Conservation (phyloP, 2,329 filamentous ascomycete species). For the Paecilomyces dactylethromorphus region DNA sequence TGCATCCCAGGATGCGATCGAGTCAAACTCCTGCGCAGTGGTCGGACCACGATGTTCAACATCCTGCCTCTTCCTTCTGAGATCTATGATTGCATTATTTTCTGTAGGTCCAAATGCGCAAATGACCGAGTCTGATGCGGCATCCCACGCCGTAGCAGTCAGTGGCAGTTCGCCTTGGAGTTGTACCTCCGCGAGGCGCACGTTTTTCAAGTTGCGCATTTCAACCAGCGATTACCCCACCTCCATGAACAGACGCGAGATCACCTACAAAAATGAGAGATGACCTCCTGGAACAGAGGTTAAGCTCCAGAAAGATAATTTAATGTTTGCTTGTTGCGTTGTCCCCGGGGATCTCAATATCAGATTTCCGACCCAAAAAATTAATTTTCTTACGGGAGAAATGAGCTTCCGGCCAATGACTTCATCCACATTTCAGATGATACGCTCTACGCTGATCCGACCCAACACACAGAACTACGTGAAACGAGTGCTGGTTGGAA, state of each 20-base stretch:
- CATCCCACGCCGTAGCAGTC: slow-evolving; percentile 80
- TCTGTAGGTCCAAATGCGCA: slow-evolving; percentile 77
- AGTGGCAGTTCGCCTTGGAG: slow-evolving; percentile 56
- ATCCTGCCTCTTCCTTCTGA: slow-evolving; percentile 47
- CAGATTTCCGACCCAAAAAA: slow-evolving; percentile 26
- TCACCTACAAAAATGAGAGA: slow-evolving; percentile 1
- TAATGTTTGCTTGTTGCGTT: slow-evolving; percentile 3
- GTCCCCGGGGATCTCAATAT: slow-evolving; percentile 12
- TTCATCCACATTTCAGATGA: slow-evolving; percentile 33
- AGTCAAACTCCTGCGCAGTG: slow-evolving; percentile 33
- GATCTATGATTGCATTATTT: slow-evolving; percentile 64
- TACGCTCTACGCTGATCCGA: slow-evolving; percentile 8
- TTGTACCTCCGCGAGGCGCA: slow-evolving; percentile 61
- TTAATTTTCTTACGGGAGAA: slow-evolving; percentile 30
- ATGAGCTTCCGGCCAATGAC: slow-evolving; percentile 31
- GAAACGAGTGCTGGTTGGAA: background rate
- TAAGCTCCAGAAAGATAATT: background rate
- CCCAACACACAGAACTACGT: slow-evolving; percentile 8
- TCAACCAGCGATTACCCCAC: slow-evolving; percentile 27
- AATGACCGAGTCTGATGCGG: slow-evolving; percentile 67
- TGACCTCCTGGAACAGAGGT: background rate
- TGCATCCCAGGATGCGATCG: slow-evolving; percentile 82
- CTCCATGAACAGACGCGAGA: slow-evolving; percentile 21
- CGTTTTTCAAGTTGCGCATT: slow-evolving; percentile 87
- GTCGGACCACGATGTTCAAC: slow-evolving; percentile 33